Evolutionary conservation across 2,329 filamentous ascomycete genomes (phyloP).

Genomic region (Cyanodermella asteris): DNA sequence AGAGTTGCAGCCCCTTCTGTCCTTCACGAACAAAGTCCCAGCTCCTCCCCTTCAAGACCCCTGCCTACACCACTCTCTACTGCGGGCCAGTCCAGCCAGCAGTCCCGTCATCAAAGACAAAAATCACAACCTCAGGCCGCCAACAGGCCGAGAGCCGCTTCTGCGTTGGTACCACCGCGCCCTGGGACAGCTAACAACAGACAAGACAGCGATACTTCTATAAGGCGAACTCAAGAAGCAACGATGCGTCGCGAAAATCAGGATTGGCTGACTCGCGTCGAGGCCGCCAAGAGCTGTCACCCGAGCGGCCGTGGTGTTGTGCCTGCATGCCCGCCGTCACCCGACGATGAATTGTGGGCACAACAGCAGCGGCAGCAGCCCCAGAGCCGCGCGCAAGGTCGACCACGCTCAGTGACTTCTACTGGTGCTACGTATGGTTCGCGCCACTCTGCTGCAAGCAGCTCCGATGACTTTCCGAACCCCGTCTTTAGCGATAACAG

Average conservation of each 20-base stretch:
- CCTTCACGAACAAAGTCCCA: no score
- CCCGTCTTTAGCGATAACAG: constrained; percentile 6
- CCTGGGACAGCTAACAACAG: constrained; percentile 4
- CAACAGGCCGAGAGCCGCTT: no score
- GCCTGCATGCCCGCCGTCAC: constrained; percentile 12
- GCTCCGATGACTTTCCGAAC: constrained; percentile 7
- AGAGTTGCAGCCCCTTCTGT: no score
- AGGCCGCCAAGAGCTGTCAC: constrained; percentile 4
- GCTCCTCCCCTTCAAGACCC: no score
- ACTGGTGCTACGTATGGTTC: constrained; percentile 2
- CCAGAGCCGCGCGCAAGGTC: neutral
- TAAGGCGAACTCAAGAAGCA: constrained; percentile 10
- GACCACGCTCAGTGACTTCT: neutral
- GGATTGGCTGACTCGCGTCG: constrained; percentile 8
- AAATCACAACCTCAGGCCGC: no score
- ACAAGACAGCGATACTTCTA: constrained; percentile 8
- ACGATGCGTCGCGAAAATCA: constrained; percentile 10
- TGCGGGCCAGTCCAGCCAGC: no score
- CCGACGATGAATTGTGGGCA: constrained; percentile 10
- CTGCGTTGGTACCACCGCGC: no score
- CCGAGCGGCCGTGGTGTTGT: constrained; percentile 3
- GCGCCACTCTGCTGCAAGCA: constrained; percentile 3
- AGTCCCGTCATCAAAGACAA: no score
- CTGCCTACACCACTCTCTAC: no score
- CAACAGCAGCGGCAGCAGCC: constrained; percentile 4